These are phyloP conservation scores for Bromus sterilis DNA, from an alignment of 176 grass and related monocot species.

Conservation along the genomic window DNA sequence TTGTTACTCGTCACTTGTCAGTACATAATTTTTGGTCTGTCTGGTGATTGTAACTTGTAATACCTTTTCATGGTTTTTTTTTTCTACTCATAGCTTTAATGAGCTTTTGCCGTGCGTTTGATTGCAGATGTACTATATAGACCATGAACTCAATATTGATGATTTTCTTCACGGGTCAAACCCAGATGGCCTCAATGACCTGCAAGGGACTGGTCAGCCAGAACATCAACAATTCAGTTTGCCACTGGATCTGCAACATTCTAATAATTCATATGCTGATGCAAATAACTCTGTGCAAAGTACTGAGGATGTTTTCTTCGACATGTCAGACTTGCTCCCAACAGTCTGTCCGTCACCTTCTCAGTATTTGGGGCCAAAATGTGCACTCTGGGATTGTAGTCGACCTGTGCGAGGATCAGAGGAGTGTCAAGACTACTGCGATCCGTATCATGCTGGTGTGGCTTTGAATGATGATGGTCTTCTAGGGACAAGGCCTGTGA, in stretches of 20 bases:
- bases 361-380: slow-evolving; percentile 82
- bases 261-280: slow-evolving; percentile 23
- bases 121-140: slow-evolving; percentile 70
- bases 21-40: not conserved
- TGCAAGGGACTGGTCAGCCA: slow-evolving; percentile 36
- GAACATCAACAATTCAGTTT: slow-evolving; percentile 55
- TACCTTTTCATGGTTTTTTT: not conserved
- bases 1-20: too few species aligned
- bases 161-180: slow-evolving; percentile 49
- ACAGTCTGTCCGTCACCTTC: slow-evolving; percentile 72
- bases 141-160: slow-evolving; percentile 56
- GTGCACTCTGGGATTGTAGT: slow-evolving; percentile 88
- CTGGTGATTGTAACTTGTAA: not conserved
- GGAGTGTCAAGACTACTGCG: slow-evolving; percentile 65
- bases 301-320: slow-evolving; percentile 35
- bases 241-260: slow-evolving; percentile 31
- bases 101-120: slow-evolving; percentile 8
- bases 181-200: slow-evolving; percentile 32
- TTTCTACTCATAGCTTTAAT: slow-evolving; percentile 12
- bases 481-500: slow-evolving; percentile 79
- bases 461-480: slow-evolving; percentile 76
- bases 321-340: slow-evolving; percentile 64
- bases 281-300: slow-evolving; percentile 36
- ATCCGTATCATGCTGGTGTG: slow-evolving; percentile 66
- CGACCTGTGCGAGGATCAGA: slow-evolving; percentile 60